Evolutionary conservation across 2,329 filamentous ascomycete genomes (phyloP), one percentile per base, ranked within the genome.

Genomic region (Orbilia blumenaviensis): DNA sequence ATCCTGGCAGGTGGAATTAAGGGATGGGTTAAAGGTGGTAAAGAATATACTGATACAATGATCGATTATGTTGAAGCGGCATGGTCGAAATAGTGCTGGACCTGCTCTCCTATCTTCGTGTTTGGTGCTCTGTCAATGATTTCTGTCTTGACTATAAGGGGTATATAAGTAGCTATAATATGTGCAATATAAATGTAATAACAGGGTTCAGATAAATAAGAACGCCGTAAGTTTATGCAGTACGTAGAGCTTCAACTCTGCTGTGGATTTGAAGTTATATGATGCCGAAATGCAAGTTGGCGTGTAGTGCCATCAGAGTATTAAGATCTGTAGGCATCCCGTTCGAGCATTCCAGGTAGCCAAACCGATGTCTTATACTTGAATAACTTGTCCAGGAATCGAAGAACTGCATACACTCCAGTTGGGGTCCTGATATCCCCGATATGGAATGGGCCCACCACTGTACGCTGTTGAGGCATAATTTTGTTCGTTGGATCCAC

Each of bases 1-100:
- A 83, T 86, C 1, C 81, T 89, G 2, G 78, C 81, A 8, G 87
- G 84, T 0, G 87, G 87, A 0, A 86, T 89, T 78, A 86, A 86
- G 56, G 86, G 86, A 2, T 89, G 87, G 87, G 86, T 81, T 3
- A 81, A 77, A 0, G 85, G 83, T 0, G 86, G 87, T 0, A 78
- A 77, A 0, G 84, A 87, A 52, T 88, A 84, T 80, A 82, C 84
- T 0, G 79, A 83, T 21, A 82, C 81, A 78, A 86, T 88, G 83
- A 84, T 86, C 34, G 86, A 82, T 44, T 87, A 85, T 72, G 83
- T 85, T 21, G 81, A 79, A 0, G 69, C 78, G 8, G 78, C 80
- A 1, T 85, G 84, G 84, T 38, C 52, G 3, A 56, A 56, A 7
- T 56, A 56, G 16, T 38, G n/a, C n/a, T n/a, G n/a, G n/a, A n/a